Evolutionary conservation across 306 rosid genomes (phyloP).

Genomic region (Fragaria nilgerrensis): DNA sequence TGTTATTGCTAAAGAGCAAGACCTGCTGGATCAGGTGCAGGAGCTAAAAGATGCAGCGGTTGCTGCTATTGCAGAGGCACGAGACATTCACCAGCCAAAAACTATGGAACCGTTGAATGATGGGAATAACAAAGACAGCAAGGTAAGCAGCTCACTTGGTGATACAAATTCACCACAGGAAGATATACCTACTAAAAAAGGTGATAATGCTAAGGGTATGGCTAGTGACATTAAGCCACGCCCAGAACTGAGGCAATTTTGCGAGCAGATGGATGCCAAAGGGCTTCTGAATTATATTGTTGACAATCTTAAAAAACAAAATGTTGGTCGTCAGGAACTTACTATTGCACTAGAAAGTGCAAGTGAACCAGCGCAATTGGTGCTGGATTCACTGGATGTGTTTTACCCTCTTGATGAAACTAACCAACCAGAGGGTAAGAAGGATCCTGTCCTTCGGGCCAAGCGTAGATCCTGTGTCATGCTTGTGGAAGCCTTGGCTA

Average conservation of each 20-base stretch:
- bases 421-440: constrained; percentile 49
- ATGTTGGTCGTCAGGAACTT: constrained; percentile 54
- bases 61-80: constrained; percentile 58
- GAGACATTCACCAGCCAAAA: constrained; percentile 39
- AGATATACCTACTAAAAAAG: constrained; percentile 50
- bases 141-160: constrained; percentile 72
- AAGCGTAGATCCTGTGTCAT: constrained; percentile 59
- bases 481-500: constrained; percentile 67
- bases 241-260: constrained; percentile 55
- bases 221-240: constrained; percentile 57
- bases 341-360: constrained; percentile 70
- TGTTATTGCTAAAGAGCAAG: constrained; percentile 69
- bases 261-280: constrained; percentile 70
- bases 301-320: constrained; percentile 47
- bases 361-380: constrained; percentile 57
- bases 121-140: constrained; percentile 46
- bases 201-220: constrained; percentile 52
- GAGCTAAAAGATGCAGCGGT: constrained; percentile 75
- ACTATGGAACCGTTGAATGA: constrained; percentile 41
- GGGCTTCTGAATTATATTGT: constrained; percentile 61
- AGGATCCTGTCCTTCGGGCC: constrained; percentile 69
- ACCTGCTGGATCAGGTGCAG: constrained; percentile 67
- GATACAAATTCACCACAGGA: constrained; percentile 54
- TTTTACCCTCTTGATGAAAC: constrained; percentile 70
- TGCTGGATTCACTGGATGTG: constrained; percentile 83